These are phyloP conservation scores for Kodamaea fukazawae DNA, from an alignment of 805 yeast species.

Conservation along the genomic window DNA sequence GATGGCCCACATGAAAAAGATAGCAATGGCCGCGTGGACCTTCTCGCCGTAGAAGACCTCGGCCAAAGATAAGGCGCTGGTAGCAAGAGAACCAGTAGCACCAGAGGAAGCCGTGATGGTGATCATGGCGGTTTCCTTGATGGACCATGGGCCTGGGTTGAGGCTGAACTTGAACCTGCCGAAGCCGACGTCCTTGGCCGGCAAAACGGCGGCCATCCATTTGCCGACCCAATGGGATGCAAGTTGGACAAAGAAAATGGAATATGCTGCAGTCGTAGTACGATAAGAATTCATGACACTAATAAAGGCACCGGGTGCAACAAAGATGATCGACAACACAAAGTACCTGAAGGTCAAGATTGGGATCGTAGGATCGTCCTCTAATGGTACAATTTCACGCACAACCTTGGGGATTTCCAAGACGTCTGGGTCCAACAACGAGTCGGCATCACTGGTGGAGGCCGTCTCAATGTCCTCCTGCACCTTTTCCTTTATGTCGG, in stretches of 20 bases:
- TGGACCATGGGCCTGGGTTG: conserved; percentile 56
- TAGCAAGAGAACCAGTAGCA: conserved; percentile 51
- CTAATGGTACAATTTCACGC: conserved; percentile 28
- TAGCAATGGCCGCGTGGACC: conserved; percentile 29
- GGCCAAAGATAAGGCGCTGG: conserved; percentile 45
- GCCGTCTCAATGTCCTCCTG: conserved; percentile 8
- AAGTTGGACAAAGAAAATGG: conserved; percentile 50
- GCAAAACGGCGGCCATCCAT: conserved; percentile 42
- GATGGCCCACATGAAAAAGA: conserved; percentile 25
- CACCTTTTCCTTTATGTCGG: conserved; percentile 10
- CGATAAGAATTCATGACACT: conserved; percentile 36
- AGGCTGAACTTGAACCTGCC: conserved; percentile 29
- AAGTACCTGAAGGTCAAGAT: conserved; percentile 36
- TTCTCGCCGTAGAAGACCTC: conserved; percentile 40
- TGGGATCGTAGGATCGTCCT: conserved; percentile 23
- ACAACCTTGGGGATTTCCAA: conserved; percentile 28
- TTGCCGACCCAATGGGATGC: conserved; percentile 45
- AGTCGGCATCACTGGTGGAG: conserved; percentile 4
- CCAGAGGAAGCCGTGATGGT: conserved; percentile 51
- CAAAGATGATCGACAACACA: conserved; percentile 30
- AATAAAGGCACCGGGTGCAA: conserved; percentile 40
- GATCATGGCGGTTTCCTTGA: conserved; percentile 51
- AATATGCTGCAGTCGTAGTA: conserved; percentile 46
- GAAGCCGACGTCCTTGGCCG: conserved; percentile 24
- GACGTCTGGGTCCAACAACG: conserved; percentile 17